These are phyloP conservation scores for Rhodotorula graminis DNA, from an alignment of 768 basidiomycete species.

Conservation along the genomic window DNA sequence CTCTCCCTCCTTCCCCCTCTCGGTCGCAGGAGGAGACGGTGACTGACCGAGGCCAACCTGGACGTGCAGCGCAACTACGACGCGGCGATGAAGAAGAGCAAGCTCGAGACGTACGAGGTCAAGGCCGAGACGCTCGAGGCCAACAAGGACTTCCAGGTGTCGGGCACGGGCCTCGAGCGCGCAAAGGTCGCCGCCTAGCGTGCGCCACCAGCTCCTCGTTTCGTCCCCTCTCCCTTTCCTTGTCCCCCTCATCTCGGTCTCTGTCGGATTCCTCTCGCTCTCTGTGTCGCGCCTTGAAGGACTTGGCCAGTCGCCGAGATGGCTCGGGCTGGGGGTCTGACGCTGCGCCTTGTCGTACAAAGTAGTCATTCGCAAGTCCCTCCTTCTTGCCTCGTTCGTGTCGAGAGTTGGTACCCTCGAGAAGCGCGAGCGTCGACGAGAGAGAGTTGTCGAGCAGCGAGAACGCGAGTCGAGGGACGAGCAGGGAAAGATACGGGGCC, in stretches of 20 bases:
- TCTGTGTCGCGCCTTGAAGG: background rate
- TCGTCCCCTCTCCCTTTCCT: background rate
- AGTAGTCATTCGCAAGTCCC: background rate
- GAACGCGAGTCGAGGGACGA: too few relatives aligned
- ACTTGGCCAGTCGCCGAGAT: background rate
- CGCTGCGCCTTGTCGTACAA: background rate
- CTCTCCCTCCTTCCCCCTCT: background rate
- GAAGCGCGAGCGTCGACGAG: too few relatives aligned
- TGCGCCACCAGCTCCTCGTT: too few relatives aligned
- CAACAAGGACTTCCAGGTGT: constrained; percentile 21
- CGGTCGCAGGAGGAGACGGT: background rate
- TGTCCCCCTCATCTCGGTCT: background rate
- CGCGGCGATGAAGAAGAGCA: constrained; percentile 7
- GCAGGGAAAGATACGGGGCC: too few relatives aligned
- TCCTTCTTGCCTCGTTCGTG: too few relatives aligned
- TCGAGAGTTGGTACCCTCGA: too few relatives aligned
- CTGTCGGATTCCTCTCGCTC: background rate
- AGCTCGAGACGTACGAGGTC: constrained; percentile 21
- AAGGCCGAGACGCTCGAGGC: constrained; percentile 7
- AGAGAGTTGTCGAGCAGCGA: too few relatives aligned
- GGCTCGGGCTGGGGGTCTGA: background rate
- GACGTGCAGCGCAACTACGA: constrained; percentile 21
- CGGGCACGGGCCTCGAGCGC: constrained; percentile 17
- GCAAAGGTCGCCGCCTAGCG: too few relatives aligned
- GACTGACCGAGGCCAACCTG: background rate